Evolutionary conservation across 2,329 filamentous ascomycete genomes (phyloP), one percentile per base, ranked within the genome.

Genomic region (Sporothrix inflata): DNA sequence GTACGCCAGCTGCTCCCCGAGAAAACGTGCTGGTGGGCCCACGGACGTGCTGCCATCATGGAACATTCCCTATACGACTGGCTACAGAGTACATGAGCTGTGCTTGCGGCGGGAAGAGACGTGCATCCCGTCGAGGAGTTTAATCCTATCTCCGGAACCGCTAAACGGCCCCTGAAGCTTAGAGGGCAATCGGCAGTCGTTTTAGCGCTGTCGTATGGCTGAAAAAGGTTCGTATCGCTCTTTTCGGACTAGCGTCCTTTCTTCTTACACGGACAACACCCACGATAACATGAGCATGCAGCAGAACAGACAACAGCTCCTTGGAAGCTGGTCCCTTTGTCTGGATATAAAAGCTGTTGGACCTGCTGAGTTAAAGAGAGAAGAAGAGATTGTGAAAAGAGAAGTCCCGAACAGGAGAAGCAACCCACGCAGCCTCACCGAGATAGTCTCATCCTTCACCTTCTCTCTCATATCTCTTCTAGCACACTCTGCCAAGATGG

Each of bases 11-110:
- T 75, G 14, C 69, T 75, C 1, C 66, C 69, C 9, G 42, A 71
- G 27, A 51, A 69, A 2, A 14, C 60, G 1, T 75, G 61, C 42
- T 75, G 74, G 74, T 75, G 74, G 74, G 70, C 71, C 12, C 71
- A 75, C 9, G 61, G 69, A 21, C 72, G 74, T 7, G 74, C 72
- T 7, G 19, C 19, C 16, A 27, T 68, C 9, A 67, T 72, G 24
- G 73, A 75, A 38, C 14, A 40, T 16, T 66, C 55, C 1, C 60
- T 75, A n/a, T 49, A 61, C 27, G 55, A 71, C 19, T 72, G 71
- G 71, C 21, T 65, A 47, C 6, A 60, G 30, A 27, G 19, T 4
- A 19, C 21, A 2, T 55, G 19, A 69, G 34, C 14, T 61, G 24
- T 42, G 2, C 4, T 5, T 49, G 61, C 38, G 47, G 21, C 7